phyloP scores from a whole-genome alignment of 805 yeast genomes.

The Phaffomyces thermotolerans region DNA sequence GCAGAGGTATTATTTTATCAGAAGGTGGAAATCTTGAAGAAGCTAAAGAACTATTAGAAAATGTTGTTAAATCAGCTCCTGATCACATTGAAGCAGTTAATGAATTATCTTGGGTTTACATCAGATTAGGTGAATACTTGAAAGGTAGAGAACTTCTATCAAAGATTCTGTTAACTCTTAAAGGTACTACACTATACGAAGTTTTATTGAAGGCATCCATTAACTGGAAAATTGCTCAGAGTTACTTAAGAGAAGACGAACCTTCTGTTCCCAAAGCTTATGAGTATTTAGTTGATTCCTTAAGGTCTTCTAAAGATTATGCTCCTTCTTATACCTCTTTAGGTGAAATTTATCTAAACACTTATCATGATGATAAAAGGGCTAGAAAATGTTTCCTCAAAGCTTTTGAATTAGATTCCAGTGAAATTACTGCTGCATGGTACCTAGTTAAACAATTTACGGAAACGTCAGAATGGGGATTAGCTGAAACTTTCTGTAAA shows the following conservation, averaged over 20 bases:
- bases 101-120: constrained; percentile 75
- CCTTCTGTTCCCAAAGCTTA: constrained; percentile 41
- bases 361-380: constrained; percentile 50
- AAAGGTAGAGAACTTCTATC: constrained; percentile 47
- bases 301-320: constrained; percentile 54
- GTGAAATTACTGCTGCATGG: constrained; percentile 69
- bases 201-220: constrained; percentile 51
- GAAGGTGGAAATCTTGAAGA: constrained; percentile 51
- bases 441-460: constrained; percentile 68
- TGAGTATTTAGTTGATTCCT: constrained; percentile 48
- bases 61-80: constrained; percentile 43
- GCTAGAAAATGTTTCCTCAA: constrained; percentile 83
- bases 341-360: constrained; percentile 62
- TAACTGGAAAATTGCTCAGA: constrained; percentile 69
- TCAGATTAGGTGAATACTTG: constrained; percentile 42
- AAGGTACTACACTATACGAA: constrained; percentile 46
- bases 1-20: constrained; percentile 71
- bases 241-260: constrained; percentile 33
- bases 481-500: constrained; percentile 67
- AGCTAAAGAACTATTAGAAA: constrained; percentile 47
- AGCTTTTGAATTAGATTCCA: constrained; percentile 81
- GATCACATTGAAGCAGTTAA: constrained; percentile 51
- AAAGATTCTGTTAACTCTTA: constrained; percentile 27
- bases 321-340: constrained; percentile 80
- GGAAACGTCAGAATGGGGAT: constrained; percentile 66